A percentile compares a stretch with the other conserved stretches of the same genome.
Conservation (phyloP, 352 stramenopile genomes). For the Phytophthora nicotianae region DNA sequence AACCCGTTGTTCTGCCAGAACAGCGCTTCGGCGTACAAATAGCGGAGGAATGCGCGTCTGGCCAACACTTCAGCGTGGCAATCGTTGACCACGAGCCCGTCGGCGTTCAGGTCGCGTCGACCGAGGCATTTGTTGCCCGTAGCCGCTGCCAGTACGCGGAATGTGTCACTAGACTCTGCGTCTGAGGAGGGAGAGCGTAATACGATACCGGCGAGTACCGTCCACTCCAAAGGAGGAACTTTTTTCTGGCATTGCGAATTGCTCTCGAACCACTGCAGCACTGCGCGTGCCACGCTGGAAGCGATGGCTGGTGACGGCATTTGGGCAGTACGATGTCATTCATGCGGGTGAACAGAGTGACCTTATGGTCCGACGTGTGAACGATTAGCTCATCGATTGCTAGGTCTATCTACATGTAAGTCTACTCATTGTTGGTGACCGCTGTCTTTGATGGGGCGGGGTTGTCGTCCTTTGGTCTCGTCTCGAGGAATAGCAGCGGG, state of each 20-base stretch:
- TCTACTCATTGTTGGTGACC: conserved; percentile 6
- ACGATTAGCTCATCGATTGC: not conserved
- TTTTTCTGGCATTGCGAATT: conserved; percentile 66
- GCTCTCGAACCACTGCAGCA: conserved; percentile 65
- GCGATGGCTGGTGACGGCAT: conserved; percentile 27
- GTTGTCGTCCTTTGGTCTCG: conserved; percentile 34
- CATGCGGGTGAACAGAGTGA: conserved; percentile 17
- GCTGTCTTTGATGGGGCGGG: not conserved
- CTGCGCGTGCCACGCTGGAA: conserved; percentile 45
- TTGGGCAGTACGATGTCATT: conserved; percentile 11
- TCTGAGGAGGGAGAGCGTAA: conserved; percentile 21
- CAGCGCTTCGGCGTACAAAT: conserved; percentile 85
- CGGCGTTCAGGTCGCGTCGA: conserved; percentile 54
- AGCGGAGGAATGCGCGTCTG: conserved; percentile 81
- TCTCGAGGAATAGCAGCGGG: conserved; percentile 80
- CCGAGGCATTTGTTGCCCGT: conserved; percentile 88
- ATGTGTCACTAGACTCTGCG: conserved; percentile 11
- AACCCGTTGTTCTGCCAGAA: conserved; percentile 31
- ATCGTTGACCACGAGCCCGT: conserved; percentile 91
- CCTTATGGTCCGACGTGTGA: not conserved
- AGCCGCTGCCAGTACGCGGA: conserved; percentile 55
- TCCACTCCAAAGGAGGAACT: conserved; percentile 57
- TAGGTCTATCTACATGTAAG: not conserved
- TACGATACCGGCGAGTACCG: conserved; percentile 66
- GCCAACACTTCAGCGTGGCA: conserved; percentile 93